phyloP scores from a whole-genome alignment of 2,329 filamentous ascomycete genomes.

The Botryosphaeria dothidea region DNA sequence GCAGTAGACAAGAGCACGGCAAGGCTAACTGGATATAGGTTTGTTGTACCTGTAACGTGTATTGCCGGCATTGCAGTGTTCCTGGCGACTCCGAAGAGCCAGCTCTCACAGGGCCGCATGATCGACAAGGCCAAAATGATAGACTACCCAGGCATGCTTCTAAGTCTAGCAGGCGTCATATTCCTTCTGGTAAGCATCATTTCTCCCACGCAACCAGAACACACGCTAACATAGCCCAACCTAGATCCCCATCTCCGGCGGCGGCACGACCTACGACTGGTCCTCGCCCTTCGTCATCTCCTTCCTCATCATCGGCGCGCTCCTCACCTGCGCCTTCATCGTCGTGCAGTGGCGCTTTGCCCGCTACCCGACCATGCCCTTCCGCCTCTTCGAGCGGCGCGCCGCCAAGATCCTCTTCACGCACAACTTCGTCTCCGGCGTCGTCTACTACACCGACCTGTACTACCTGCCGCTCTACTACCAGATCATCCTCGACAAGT shows the following conservation, averaged over 20 bases:
- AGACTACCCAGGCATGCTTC: conserved; percentile 5
- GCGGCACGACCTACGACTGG: conserved; percentile 59
- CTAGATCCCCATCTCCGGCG: conserved; percentile 63
- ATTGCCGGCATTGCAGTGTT: background rate
- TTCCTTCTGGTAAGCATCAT: conserved; percentile 28
- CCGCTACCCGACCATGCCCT: conserved; percentile 58
- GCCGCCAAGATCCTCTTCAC: conserved; percentile 57
- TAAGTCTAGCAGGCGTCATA: conserved; percentile 33
- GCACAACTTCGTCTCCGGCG: conserved; percentile 62
- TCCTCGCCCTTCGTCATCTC: conserved; percentile 58
- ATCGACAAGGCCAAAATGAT: conserved; percentile 13
- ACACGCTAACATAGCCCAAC: conserved; percentile 22
- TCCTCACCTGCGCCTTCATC: conserved; percentile 52
- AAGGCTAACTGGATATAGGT: background rate
- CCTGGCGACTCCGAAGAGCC: background rate
- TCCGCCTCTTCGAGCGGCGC: conserved; percentile 60
- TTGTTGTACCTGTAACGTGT: background rate
- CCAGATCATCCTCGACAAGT: conserved; percentile 55
- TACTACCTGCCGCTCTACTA: conserved; percentile 66
- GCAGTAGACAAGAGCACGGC: background rate
- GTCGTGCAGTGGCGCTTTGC: conserved; percentile 50
- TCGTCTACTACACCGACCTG: conserved; percentile 60
- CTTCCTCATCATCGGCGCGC: conserved; percentile 57
- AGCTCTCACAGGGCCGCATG: background rate
- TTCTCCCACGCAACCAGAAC: conserved; percentile 41